phyloP scores from a whole-genome alignment of 2,329 filamentous ascomycete genomes.

The Lasiodiplodia hormozganensis region DNA sequence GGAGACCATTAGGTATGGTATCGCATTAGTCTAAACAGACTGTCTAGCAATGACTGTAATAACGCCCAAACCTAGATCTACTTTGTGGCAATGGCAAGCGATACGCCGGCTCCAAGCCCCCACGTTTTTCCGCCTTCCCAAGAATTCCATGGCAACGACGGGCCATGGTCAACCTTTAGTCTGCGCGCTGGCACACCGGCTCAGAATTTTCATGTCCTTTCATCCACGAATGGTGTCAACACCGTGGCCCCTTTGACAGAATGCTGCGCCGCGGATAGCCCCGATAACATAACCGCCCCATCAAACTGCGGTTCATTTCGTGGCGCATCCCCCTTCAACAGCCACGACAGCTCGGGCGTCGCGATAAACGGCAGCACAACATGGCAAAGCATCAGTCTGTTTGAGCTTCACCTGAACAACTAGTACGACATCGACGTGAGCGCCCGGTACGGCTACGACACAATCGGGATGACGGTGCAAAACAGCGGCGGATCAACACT shows the following conservation, averaged over 20 bases:
- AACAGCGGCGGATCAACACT: background rate
- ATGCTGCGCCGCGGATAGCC: background rate
- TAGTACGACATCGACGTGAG: background rate
- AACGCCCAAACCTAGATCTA: too few species aligned
- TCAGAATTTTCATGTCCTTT: background rate
- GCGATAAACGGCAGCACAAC: background rate
- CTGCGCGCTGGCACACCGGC: background rate
- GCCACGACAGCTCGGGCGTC: background rate
- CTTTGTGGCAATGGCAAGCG: too few species aligned
- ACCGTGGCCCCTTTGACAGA: background rate
- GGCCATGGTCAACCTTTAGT: background rate
- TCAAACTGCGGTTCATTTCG: background rate
- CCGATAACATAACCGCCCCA: background rate
- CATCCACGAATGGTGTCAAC: background rate
- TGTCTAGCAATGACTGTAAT: too few species aligned
- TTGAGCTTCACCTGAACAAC: background rate
- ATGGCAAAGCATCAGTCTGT: background rate
- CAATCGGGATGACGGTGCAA: background rate
- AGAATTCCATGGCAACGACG: background rate
- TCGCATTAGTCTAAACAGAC: too few species aligned
- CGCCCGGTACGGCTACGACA: background rate
- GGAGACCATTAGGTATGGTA: too few species aligned
- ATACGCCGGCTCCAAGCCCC: background rate
- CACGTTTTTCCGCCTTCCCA: background rate
- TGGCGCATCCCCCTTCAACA: background rate